Percentiles rank a stretch among this genome's conserved stretches.
phyloP scores from a whole-genome alignment of 163 green algal genomes.

The Scenedesmus sp. region DNA sequence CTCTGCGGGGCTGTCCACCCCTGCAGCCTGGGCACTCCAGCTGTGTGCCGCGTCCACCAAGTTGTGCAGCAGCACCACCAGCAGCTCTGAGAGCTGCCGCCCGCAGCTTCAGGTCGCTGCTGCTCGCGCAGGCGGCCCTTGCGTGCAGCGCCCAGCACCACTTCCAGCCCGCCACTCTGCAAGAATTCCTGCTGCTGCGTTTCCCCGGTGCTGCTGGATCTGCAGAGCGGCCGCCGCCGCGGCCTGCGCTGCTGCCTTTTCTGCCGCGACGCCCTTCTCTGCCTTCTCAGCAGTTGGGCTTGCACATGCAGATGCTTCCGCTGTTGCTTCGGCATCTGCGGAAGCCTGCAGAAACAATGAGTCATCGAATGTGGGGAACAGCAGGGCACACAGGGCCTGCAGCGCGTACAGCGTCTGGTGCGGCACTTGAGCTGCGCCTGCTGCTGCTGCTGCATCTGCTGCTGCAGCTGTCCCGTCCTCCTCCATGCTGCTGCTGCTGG shows the following conservation, averaged over 20 bases:
- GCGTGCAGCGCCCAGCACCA: constrained; percentile 8
- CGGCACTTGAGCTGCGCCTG: not conserved
- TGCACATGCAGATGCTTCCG: constrained; percentile 24
- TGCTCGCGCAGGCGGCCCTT: not conserved
- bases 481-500: constrained; percentile 34
- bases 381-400: constrained; percentile 69
- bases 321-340: constrained; percentile 12
- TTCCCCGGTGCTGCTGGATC: constrained; percentile 27
- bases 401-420: constrained; percentile 70
- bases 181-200: constrained; percentile 49
- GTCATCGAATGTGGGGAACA: constrained; percentile 62
- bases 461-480: not conserved
- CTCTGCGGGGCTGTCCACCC: not conserved
- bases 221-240: not conserved
- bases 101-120: constrained; percentile 31
- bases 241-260: constrained; percentile 1
- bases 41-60: constrained; percentile 27
- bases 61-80: constrained; percentile 55
- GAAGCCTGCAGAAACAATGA: not conserved
- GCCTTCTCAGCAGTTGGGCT: constrained; percentile 7
- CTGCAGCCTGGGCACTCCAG: not conserved
- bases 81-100: constrained; percentile 49
- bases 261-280: not conserved
- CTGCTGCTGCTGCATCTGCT: not conserved
- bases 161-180: constrained; percentile 35